phyloP scores from a whole-genome alignment of 257 asterid species.

The Ehretia macrophylla region DNA sequence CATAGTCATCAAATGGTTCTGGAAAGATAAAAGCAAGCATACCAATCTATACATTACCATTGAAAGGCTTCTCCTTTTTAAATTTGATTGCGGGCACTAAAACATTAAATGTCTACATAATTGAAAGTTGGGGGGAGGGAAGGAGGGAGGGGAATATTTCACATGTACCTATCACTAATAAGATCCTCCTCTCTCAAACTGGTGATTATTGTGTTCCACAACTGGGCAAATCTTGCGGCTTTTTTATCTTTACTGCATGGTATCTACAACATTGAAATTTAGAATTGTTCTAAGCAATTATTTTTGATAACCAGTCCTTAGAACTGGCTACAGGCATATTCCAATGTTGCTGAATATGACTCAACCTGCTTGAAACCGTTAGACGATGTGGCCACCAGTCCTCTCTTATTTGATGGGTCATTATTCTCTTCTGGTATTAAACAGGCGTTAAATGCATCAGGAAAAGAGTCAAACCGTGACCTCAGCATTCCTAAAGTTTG shows the following conservation, averaged over 20 bases:
- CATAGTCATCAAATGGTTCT: no score
- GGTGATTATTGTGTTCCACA: conserved; percentile 94
- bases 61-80: not conserved
- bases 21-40: conserved; percentile 7
- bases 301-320: not conserved
- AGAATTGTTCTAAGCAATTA: conserved; percentile 3
- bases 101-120: not conserved
- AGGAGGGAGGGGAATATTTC: not conserved
- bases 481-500: conserved; percentile 97
- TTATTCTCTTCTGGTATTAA: conserved; percentile 81
- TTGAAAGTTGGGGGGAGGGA: not conserved
- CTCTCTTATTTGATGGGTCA: conserved; percentile 72
- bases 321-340: not conserved
- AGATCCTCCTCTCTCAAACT: conserved; percentile 99
- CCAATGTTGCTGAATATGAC: not conserved
- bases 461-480: conserved; percentile 81
- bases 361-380: conserved; percentile 71
- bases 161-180: conserved; percentile 70
- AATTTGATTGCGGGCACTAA: not conserved
- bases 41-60: not conserved
- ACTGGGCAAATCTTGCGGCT: conserved; percentile 97
- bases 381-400: conserved; percentile 89
- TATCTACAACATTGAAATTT: conserved; percentile 40
- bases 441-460: conserved; percentile 88
- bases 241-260: conserved; percentile 77